Evolutionary conservation across 2,329 filamentous ascomycete species (phyloP).

Genomic region (Hypoxylon sp.): DNA sequence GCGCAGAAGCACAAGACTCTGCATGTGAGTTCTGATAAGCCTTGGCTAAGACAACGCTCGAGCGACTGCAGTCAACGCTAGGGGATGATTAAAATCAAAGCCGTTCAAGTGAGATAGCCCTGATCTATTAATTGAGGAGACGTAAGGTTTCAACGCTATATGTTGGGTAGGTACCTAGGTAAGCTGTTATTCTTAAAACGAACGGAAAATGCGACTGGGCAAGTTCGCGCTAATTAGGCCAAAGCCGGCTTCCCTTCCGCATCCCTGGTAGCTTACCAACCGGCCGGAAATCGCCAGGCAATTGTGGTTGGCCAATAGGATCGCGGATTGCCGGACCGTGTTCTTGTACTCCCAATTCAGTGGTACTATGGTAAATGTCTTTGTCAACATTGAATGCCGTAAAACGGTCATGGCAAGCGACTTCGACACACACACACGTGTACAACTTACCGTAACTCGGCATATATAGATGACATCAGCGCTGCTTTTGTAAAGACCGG

Average conservation of each 20-base stretch:
- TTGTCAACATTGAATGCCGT: slow-evolving; percentile 19
- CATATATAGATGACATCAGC: slow-evolving; percentile 34
- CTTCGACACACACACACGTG: slow-evolving; percentile 27
- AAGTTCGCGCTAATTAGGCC: neutral
- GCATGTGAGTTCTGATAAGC: too few species aligned
- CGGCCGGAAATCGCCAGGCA: slow-evolving; percentile 8
- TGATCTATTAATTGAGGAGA: too few species aligned
- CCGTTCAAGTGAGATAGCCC: too few species aligned
- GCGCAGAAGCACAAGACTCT: too few species aligned
- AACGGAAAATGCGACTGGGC: neutral
- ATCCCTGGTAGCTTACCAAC: slow-evolving; percentile 1
- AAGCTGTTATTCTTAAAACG: neutral
- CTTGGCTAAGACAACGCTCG: too few species aligned
- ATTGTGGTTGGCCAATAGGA: slow-evolving; percentile 30
- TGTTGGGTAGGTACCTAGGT: too few species aligned
- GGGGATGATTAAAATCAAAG: too few species aligned
- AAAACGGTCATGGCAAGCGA: slow-evolving; percentile 22
- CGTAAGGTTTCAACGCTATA: too few species aligned
- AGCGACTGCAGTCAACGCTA: too few species aligned
- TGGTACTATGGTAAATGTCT: slow-evolving; percentile 29
- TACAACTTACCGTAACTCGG: neutral
- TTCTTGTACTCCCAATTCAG: slow-evolving; percentile 24
- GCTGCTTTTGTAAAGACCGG: slow-evolving; percentile 1
- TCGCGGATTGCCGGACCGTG: slow-evolving; percentile 32
- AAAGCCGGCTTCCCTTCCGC: neutral